These are phyloP conservation scores for Auricularia sp. DNA, from an alignment of 768 basidiomycete genomes.

Conservation along the genomic window DNA sequence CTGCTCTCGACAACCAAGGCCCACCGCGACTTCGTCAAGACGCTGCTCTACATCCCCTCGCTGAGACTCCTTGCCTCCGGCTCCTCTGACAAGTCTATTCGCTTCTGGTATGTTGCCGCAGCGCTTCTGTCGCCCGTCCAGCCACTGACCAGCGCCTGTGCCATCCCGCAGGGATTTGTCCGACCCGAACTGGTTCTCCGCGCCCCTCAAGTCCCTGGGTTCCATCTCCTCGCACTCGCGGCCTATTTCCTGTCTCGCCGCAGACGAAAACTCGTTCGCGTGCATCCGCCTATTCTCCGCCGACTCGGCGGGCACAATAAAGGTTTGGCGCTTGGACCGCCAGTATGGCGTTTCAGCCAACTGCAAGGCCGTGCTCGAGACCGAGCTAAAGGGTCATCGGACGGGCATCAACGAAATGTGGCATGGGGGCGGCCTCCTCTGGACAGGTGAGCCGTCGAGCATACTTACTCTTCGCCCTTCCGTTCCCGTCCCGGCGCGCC, in stretches of 20 bases:
- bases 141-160: constrained; percentile 42
- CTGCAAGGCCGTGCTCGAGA: constrained; percentile 42
- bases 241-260: constrained; percentile 73
- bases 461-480: not conserved
- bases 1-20: constrained; percentile 61
- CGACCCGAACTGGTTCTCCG: constrained; percentile 1
- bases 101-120: constrained; percentile 65
- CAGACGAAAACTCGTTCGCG: constrained; percentile 35
- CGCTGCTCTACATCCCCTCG: constrained; percentile 59
- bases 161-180: constrained; percentile 12
- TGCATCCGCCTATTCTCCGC: constrained; percentile 61
- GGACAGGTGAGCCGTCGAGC: constrained; percentile 59
- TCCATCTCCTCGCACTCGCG: constrained; percentile 79
- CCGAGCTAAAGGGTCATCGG: constrained; percentile 63
- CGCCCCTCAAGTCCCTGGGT: constrained; percentile 34
- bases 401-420: constrained; percentile 72
- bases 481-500: not conserved
- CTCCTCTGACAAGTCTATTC: constrained; percentile 80
- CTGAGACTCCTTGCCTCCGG: constrained; percentile 68
- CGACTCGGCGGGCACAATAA: constrained; percentile 88
- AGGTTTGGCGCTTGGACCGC: constrained; percentile 58
- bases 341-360: constrained; percentile 34
- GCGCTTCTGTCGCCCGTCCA: not conserved
- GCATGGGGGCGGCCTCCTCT: constrained; percentile 62
- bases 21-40: constrained; percentile 88